Percentiles rank a stretch among this genome's conserved stretches.
These are phyloP conservation scores for Porpolomopsis calyptriformis DNA, from an alignment of 768 basidiomycete species.

Conservation along the genomic window DNA sequence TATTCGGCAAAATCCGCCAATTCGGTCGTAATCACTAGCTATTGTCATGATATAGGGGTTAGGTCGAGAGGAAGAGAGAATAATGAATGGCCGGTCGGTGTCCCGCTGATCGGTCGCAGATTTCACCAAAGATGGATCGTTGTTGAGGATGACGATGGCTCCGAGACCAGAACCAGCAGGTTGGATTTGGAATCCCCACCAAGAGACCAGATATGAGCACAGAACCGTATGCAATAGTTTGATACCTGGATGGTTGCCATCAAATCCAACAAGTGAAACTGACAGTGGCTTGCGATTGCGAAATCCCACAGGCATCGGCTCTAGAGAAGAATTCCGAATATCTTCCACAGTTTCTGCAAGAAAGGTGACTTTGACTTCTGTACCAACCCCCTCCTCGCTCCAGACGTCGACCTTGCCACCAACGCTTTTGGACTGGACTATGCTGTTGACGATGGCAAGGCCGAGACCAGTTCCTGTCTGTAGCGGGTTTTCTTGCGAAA, in stretches of 20 bases:
- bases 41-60: conserved; percentile 51
- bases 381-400: conserved; percentile 84
- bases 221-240: conserved; percentile 57
- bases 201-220: conserved; percentile 51
- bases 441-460: conserved; percentile 90
- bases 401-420: conserved; percentile 89
- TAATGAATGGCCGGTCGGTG: conserved; percentile 54
- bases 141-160: conserved; percentile 75
- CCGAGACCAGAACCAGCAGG: conserved; percentile 34
- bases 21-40: conserved; percentile 60
- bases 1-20: conserved; percentile 82
- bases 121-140: conserved; percentile 51
- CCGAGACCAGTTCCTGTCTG: conserved; percentile 91
- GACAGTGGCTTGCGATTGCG: conserved; percentile 36
- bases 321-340: conserved; percentile 20
- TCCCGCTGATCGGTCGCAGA: conserved; percentile 49
- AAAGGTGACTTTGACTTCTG: conserved; percentile 83
- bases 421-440: conserved; percentile 75
- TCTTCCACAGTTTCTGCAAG: conserved; percentile 52
- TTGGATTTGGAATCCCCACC: conserved; percentile 64
- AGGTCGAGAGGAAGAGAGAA: conserved; percentile 64
- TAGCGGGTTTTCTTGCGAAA: conserved; percentile 91
- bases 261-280: conserved; percentile 67
- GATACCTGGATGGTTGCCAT: conserved; percentile 49
- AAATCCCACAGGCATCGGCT: conserved; percentile 37